phyloP scores from a whole-genome alignment of 129 eudicot genomes.

The Pittosporum tobira region DNA sequence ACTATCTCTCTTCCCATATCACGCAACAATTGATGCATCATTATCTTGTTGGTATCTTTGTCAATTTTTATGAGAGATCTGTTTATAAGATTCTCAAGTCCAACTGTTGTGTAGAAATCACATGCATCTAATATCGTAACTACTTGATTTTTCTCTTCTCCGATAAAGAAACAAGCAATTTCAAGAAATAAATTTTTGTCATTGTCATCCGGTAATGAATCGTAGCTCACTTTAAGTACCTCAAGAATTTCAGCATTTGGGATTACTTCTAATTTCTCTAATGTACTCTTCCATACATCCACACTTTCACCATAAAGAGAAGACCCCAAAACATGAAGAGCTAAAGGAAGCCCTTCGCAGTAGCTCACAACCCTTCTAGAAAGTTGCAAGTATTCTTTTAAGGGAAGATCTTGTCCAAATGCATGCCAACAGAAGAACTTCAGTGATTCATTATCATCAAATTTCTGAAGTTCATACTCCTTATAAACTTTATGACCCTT shows the following conservation, averaged over 20 bases:
- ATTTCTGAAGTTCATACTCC: not conserved
- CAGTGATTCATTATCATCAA: not conserved
- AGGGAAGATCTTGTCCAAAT: not conserved
- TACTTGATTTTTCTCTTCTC: not conserved
- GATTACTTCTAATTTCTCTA: too few species aligned
- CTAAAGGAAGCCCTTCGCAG: too few species aligned
- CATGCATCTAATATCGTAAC: too few species aligned
- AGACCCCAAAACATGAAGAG: too few species aligned
- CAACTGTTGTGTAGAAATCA: too few species aligned
- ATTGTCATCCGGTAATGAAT: too few species aligned
- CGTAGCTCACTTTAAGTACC: too few species aligned
- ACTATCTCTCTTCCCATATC: slow-evolving; percentile 2
- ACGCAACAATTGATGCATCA: not conserved
- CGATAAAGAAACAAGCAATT: too few species aligned
- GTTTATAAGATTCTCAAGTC: not conserved
- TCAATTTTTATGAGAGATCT: not conserved
- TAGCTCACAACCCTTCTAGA: not conserved
- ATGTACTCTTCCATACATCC: too few species aligned
- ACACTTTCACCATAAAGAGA: too few species aligned
- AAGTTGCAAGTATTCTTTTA: not conserved
- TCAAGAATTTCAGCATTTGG: too few species aligned
- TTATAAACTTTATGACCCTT: not conserved
- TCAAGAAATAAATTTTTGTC: too few species aligned
- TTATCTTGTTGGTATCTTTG: not conserved
- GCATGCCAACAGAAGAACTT: not conserved